Conservation (phyloP, 805 yeast genomes). For the Metschnikowia lachancei region DNA sequence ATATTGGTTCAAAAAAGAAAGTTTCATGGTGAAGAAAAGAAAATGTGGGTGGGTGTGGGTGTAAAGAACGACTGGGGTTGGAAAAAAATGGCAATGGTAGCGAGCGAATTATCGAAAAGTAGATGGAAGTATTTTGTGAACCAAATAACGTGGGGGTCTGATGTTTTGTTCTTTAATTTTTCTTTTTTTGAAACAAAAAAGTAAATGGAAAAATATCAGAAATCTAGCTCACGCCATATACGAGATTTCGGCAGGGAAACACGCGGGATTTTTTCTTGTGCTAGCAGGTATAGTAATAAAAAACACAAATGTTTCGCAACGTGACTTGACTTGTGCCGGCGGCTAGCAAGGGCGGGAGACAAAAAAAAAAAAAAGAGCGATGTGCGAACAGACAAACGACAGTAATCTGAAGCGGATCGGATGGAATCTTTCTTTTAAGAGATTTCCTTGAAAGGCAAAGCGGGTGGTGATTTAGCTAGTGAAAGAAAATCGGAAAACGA, state of each 20-base stretch:
- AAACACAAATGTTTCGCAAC: no score
- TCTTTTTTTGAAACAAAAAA: no score
- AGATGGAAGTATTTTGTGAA: neutral
- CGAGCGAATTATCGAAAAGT: neutral
- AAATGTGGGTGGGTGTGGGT: neutral
- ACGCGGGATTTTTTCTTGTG: neutral
- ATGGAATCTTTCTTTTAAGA: neutral
- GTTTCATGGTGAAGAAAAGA: slow-evolving; percentile 6
- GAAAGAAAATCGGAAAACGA: neutral
- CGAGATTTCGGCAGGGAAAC: neutral
- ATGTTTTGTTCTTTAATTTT: no score
- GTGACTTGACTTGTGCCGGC: neutral
- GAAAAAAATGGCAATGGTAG: slow-evolving; percentile 8
- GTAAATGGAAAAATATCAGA: neutral
- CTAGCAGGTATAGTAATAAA: neutral
- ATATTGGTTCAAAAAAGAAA: neutral
- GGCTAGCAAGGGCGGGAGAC: neutral
- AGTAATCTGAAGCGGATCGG: neutral
- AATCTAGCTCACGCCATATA: neutral
- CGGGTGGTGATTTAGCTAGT: neutral
- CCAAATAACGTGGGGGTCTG: no score
- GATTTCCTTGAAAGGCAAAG: neutral
- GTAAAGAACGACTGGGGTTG: slow-evolving; percentile 28
- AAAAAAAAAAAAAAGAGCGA: neutral
- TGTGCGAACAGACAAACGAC: neutral